Evolutionary conservation across 176 grass and related monocot species (phyloP).

Genomic region (Paspalum vaginatum): DNA sequence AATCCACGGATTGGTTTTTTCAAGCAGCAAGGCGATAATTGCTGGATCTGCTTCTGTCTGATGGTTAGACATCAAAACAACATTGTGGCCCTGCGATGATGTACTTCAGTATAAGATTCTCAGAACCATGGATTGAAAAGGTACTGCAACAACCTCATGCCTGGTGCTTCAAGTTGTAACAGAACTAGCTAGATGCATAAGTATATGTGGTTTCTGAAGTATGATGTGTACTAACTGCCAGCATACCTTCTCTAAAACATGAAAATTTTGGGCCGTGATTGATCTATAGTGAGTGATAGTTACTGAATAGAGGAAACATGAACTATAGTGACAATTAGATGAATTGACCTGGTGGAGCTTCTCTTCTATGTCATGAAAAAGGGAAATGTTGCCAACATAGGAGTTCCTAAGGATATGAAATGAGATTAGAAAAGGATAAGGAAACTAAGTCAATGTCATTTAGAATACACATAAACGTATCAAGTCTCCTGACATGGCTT

Average conservation of each 20-base stretch:
- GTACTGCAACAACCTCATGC: neutral
- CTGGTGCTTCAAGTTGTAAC: conserved; percentile 24
- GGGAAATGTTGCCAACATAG: conserved; percentile 80
- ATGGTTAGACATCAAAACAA: conserved; percentile 99
- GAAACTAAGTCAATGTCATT: conserved; percentile 14
- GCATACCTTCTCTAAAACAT: conserved; percentile 1
- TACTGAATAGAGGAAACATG: neutral
- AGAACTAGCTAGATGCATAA: conserved; percentile 20
- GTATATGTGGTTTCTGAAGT: neutral
- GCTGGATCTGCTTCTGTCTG: conserved; percentile 97
- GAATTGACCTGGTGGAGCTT: conserved; percentile 74
- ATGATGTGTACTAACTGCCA: neutral
- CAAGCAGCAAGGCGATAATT: conserved; percentile 78
- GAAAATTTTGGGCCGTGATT: neutral
- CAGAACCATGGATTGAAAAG: neutral
- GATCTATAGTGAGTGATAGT: neutral
- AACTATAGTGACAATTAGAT: conserved; percentile 18
- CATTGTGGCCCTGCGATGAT: conserved; percentile 85
- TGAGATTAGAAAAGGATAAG: conserved; percentile 37
- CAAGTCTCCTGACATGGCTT: neutral
- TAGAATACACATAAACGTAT: conserved; percentile 16
- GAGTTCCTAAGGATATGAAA: conserved; percentile 69
- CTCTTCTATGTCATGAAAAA: conserved; percentile 85
- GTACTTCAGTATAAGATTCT: conserved; percentile 29
- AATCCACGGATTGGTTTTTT: conserved; percentile 70